A percentile compares a stretch with the other conserved stretches of the same genome.
These are phyloP conservation scores for Didymellaceae sp. DNA, from an alignment of 2,329 filamentous ascomycete genomes.

Conservation along the genomic window DNA sequence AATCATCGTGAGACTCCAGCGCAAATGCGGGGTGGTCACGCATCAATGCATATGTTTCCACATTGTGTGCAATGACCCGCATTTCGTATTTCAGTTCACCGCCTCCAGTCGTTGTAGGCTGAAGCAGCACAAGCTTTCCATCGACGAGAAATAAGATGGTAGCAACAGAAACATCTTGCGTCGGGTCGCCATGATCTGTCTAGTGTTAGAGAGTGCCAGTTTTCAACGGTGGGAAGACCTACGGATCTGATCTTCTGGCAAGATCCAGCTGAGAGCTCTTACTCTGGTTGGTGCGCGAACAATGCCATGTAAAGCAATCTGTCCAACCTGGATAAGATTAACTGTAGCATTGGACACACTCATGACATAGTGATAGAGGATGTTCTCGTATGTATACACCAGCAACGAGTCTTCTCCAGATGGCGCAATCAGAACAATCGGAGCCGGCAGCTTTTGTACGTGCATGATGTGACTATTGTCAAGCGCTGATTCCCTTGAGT, in stretches of 20 bases:
- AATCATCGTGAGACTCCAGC: slow-evolving; percentile 56
- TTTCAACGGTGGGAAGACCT: slow-evolving; percentile 37
- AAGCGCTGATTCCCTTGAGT: slow-evolving; percentile 83
- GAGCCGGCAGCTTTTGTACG: slow-evolving; percentile 77
- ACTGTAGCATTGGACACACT: slow-evolving; percentile 72
- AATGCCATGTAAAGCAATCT: slow-evolving; percentile 96
- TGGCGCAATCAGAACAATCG: slow-evolving; percentile 86
- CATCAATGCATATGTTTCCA: slow-evolving; percentile 94
- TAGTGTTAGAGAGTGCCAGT: slow-evolving; percentile 32
- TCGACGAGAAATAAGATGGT: slow-evolving; percentile 97
- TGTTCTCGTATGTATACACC: slow-evolving; percentile 96
- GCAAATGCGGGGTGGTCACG: slow-evolving; percentile 73
- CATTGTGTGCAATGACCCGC: slow-evolving; percentile 93
- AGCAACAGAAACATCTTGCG: slow-evolving; percentile 91
- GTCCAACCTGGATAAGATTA: slow-evolving; percentile 88
- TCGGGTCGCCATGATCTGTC: slow-evolving; percentile 82
- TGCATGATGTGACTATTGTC: slow-evolving; percentile 77
- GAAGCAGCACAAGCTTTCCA: slow-evolving; percentile 90
- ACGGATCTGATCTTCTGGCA: slow-evolving; percentile 87
- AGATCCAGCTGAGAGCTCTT: slow-evolving; percentile 90
- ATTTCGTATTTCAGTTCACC: slow-evolving; percentile 96
- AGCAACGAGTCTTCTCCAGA: slow-evolving; percentile 93
- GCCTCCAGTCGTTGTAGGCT: slow-evolving; percentile 81
- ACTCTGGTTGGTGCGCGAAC: slow-evolving; percentile 92
- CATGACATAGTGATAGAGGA: slow-evolving; percentile 94